phyloP scores from a whole-genome alignment of 495 filamentous ascomycete genomes.

The Penicillium waksmanii region DNA sequence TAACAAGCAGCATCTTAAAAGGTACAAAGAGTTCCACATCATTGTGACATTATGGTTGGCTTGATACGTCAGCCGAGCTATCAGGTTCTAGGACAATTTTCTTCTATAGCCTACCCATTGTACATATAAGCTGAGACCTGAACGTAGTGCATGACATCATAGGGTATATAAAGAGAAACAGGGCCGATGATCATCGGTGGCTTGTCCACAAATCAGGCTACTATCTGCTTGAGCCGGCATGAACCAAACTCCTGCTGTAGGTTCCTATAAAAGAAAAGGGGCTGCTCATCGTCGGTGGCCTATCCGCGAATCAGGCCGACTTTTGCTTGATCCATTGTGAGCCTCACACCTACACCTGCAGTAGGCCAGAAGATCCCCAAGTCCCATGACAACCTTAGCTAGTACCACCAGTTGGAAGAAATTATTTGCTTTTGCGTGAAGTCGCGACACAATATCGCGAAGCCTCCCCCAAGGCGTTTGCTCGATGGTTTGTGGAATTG shows the following conservation, averaged over 20 bases:
- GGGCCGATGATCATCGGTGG: neutral
- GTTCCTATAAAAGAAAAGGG: neutral
- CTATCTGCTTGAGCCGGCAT: neutral
- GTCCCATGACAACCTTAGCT: neutral
- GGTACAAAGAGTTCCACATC: neutral
- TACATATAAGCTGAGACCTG: neutral
- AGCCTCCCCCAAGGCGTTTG: neutral
- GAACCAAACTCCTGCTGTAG: neutral
- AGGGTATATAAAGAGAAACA: neutral
- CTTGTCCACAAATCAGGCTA: neutral
- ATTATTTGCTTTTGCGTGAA: too few relatives aligned
- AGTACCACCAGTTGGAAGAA: neutral
- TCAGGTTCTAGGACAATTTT: neutral
- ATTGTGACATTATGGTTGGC: constrained; percentile 1
- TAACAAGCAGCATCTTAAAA: neutral
- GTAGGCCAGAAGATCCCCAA: neutral
- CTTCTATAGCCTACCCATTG: neutral
- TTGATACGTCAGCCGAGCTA: constrained; percentile 1
- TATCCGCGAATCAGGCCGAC: neutral
- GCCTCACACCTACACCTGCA: constrained; percentile 2
- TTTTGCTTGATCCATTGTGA: neutral
- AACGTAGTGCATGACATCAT: neutral
- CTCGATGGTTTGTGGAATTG: neutral
- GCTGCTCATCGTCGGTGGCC: neutral
- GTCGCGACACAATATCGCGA: too few relatives aligned